Percentiles rank a stretch among this genome's conserved stretches.
phyloP scores from a whole-genome alignment of 164 flowering plant species.

The Stephania yunnanensis region DNA sequence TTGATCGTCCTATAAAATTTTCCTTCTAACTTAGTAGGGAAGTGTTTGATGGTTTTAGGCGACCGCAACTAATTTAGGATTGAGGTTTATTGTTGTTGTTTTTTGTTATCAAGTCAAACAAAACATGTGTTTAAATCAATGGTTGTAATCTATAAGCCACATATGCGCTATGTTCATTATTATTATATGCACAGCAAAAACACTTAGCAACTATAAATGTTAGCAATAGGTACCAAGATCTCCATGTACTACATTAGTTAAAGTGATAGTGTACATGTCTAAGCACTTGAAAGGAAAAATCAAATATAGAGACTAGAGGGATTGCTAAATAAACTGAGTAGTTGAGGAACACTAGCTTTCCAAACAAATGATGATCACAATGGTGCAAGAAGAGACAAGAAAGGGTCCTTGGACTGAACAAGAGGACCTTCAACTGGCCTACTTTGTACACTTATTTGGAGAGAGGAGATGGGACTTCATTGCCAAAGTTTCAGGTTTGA shows the following conservation, averaged over 20 bases:
- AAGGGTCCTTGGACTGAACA: conserved; percentile 99
- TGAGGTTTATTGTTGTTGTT: no score
- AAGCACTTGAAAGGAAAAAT: background rate
- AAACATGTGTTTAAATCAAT: background rate
- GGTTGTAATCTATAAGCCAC: background rate
- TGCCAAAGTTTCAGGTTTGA: conserved; percentile 98
- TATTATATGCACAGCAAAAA: background rate
- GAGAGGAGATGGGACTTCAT: conserved; percentile 97
- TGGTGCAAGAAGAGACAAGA: conserved; percentile 55
- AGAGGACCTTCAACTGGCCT: conserved; percentile 73
- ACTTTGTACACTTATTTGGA: conserved; percentile 76
- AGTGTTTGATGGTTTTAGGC: no score
- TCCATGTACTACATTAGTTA: background rate
- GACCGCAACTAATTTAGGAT: no score
- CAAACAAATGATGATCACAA: conserved; percentile 9
- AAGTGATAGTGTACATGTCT: background rate
- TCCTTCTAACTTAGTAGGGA: no score
- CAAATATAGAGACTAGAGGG: background rate
- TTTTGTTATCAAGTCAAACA: background rate
- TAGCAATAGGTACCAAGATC: background rate
- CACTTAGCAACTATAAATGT: background rate
- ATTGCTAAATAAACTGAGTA: background rate
- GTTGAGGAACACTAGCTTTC: no score
- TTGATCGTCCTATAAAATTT: no score
- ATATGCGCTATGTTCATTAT: background rate